Evolutionary conservation across 805 yeast genomes (phyloP).

Genomic region (Candida ortonii): DNA sequence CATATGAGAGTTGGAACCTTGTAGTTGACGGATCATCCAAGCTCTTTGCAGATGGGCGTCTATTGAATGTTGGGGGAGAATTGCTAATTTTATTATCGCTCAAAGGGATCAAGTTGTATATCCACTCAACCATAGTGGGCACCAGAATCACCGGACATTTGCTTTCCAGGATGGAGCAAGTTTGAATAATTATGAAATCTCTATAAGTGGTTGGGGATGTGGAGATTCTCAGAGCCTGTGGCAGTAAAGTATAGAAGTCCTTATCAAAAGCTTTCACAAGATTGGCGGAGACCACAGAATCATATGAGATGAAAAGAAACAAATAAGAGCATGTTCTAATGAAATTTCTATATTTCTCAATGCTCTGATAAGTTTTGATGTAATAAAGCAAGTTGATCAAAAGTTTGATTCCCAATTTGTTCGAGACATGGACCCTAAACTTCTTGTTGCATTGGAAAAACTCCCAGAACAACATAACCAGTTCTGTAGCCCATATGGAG

Average conservation of each 20-base stretch:
- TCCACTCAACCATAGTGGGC: slow-evolving; percentile 53
- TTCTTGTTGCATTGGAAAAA: slow-evolving; percentile 66
- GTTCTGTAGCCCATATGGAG: slow-evolving; percentile 52
- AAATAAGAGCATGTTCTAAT: slow-evolving; percentile 52
- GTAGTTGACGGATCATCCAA: slow-evolving; percentile 10
- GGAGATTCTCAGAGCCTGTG: slow-evolving; percentile 44
- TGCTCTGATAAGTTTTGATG: slow-evolving; percentile 46
- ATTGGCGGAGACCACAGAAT: slow-evolving; percentile 35
- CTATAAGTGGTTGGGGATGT: slow-evolving; percentile 49
- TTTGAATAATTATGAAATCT: slow-evolving; percentile 59
- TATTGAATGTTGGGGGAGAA: slow-evolving; percentile 16
- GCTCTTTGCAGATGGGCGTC: slow-evolving; percentile 15
- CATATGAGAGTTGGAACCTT: slow-evolving; percentile 46
- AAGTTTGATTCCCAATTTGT: slow-evolving; percentile 48
- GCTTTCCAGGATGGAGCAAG: slow-evolving; percentile 40
- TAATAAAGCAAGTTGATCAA: slow-evolving; percentile 55
- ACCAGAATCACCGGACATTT: slow-evolving; percentile 37
- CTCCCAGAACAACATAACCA: slow-evolving; percentile 71
- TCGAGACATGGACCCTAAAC: slow-evolving; percentile 45
- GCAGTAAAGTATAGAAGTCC: slow-evolving; percentile 46
- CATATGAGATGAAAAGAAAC: slow-evolving; percentile 45
- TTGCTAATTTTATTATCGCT: slow-evolving; percentile 12
- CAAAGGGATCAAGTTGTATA: slow-evolving; percentile 59
- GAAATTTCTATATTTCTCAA: slow-evolving; percentile 37
- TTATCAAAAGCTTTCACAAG: slow-evolving; percentile 46